phyloP scores from a whole-genome alignment of 2,329 filamentous ascomycete species.

The Periconia macrospinosa region DNA sequence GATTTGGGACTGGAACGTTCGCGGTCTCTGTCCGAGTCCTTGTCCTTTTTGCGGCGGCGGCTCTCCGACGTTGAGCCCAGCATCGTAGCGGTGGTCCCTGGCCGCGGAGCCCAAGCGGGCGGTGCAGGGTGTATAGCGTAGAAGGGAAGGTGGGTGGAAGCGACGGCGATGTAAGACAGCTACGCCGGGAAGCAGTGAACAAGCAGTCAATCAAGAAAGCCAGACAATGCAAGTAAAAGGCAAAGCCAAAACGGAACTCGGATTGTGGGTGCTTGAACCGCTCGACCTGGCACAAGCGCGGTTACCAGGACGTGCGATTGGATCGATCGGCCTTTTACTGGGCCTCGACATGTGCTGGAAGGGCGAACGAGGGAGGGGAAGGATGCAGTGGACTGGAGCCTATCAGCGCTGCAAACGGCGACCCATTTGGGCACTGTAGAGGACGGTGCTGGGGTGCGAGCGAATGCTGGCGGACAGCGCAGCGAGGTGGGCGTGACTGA shows the following conservation, averaged over 20 bases:
- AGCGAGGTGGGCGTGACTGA: background rate
- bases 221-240: conserved; percentile 3
- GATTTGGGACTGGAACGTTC: background rate
- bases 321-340: conserved; percentile 16
- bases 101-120: background rate
- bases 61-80: conserved; percentile 33
- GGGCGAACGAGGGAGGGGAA: background rate
- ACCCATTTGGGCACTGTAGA: conserved; percentile 22
- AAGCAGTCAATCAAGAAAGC: background rate
- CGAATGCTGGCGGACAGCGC: background rate
- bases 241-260: conserved; percentile 4
- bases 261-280: background rate
- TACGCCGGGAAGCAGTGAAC: background rate
- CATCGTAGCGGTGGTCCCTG: conserved; percentile 18
- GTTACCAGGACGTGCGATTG: conserved; percentile 33
- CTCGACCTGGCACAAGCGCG: conserved; percentile 12
- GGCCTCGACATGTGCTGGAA: conserved; percentile 21
- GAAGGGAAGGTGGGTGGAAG: background rate
- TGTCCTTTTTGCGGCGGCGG: conserved; percentile 34
- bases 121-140: background rate
- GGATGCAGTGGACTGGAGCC: conserved; percentile 22
- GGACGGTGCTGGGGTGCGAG: conserved; percentile 2
- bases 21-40: conserved; percentile 19
- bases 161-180: conserved; percentile 10
- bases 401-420: conserved; percentile 32